These are phyloP conservation scores for Saccharomyces hybrid DNA, from an alignment of 1,139 yeast species.

Conservation along the genomic window DNA sequence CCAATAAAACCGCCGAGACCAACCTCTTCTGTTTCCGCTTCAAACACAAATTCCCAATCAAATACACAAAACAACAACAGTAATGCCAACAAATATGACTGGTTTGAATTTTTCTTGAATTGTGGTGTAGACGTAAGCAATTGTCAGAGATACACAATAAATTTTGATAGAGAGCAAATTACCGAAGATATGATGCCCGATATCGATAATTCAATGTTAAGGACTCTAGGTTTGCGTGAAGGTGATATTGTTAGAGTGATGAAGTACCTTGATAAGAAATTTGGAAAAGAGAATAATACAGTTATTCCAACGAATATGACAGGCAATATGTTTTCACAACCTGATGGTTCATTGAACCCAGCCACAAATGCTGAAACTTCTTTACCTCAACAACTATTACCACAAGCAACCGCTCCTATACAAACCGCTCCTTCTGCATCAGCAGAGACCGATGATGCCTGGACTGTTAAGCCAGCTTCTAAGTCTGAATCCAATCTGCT, in stretches of 20 bases:
- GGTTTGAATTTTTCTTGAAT: conserved; percentile 92
- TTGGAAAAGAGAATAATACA: conserved; percentile 41
- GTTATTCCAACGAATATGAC: conserved; percentile 28
- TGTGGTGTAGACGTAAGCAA: conserved; percentile 92
- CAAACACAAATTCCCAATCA: conserved; percentile 10
- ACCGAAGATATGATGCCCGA: conserved; percentile 80
- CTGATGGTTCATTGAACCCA: conserved; percentile 55
- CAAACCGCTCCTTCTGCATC: conserved; percentile 17
- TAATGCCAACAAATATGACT: conserved; percentile 55
- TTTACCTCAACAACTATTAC: conserved; percentile 20
- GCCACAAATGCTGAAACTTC: conserved; percentile 26
- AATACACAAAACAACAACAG: neutral
- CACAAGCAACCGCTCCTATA: conserved; percentile 14
- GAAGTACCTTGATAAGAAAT: conserved; percentile 69
- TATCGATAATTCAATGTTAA: conserved; percentile 68
- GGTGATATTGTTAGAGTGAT: conserved; percentile 91
- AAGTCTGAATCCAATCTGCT: conserved; percentile 32
- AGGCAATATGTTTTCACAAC: conserved; percentile 61
- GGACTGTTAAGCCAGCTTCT: conserved; percentile 85
- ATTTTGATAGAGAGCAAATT: conserved; percentile 84
- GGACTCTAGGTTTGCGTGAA: conserved; percentile 88
- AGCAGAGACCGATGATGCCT: conserved; percentile 66
- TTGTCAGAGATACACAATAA: conserved; percentile 85
- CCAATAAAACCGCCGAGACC: conserved; percentile 36
- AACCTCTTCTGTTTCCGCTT: conserved; percentile 28